phyloP scores from a whole-genome alignment of 257 asterid genomes.

The Plectranthus barbatus region DNA sequence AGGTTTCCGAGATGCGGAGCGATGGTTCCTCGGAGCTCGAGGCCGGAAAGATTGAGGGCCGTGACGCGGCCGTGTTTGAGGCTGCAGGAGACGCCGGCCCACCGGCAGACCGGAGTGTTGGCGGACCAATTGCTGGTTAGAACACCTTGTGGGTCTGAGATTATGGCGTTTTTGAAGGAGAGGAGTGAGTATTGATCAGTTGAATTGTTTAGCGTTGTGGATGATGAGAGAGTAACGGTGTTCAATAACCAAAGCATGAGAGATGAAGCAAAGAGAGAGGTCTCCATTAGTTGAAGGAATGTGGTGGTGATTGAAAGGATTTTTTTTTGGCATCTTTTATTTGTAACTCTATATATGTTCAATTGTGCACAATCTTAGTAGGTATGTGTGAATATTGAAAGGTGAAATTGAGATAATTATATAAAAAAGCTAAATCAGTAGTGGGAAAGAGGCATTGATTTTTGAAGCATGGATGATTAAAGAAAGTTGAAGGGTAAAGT shows the following conservation, averaged over 20 bases:
- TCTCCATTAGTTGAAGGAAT: neutral
- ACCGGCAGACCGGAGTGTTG: neutral
- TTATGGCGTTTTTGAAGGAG: conserved; percentile 20
- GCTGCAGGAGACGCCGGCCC: conserved; percentile 36
- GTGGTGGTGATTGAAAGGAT: too few species aligned
- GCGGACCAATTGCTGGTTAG: conserved; percentile 11
- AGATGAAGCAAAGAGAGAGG: neutral
- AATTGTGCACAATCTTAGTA: too few species aligned
- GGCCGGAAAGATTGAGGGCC: conserved; percentile 18
- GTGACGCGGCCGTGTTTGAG: conserved; percentile 12
- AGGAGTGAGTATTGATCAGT: conserved; percentile 25
- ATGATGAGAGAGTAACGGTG: neutral
- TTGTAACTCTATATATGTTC: too few species aligned
- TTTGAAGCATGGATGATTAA: too few species aligned
- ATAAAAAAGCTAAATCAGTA: too few species aligned
- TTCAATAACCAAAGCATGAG: neutral
- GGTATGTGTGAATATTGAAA: too few species aligned
- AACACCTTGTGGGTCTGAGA: conserved; percentile 22
- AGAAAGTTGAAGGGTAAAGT: too few species aligned
- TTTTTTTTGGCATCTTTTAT: too few species aligned
- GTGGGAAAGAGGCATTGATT: too few species aligned
- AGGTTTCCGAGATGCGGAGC: conserved; percentile 17
- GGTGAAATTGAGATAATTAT: too few species aligned
- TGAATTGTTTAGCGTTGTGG: neutral
- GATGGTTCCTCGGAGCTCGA: conserved; percentile 8